Conservation (phyloP, 2,329 filamentous ascomycete genomes). For the Penicillium sumatraense region DNA sequence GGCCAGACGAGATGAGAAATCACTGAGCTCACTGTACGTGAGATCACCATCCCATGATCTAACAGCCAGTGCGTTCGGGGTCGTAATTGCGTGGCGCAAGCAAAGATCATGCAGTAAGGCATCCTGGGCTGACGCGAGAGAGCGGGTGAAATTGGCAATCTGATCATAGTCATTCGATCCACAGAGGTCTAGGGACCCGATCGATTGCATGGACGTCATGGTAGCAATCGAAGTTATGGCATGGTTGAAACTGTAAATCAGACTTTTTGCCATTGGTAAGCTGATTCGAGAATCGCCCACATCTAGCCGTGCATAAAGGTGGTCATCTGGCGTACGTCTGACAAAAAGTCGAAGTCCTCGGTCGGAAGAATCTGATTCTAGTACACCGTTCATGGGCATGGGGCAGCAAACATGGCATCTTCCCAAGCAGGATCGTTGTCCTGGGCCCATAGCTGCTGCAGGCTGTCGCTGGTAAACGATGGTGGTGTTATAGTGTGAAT, state of each 20-base stretch:
- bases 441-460: background rate
- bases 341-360: slow-evolving; percentile 12
- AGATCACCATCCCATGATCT: slow-evolving; percentile 26
- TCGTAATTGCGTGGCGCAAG: slow-evolving; percentile 13
- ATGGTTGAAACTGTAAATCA: slow-evolving; percentile 17
- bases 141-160: slow-evolving; percentile 15
- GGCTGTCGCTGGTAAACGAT: slow-evolving; percentile 12
- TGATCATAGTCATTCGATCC: slow-evolving; percentile 12
- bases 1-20: slow-evolving; percentile 13
- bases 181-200: slow-evolving; percentile 18
- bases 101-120: slow-evolving; percentile 21
- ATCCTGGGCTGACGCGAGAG: slow-evolving; percentile 10
- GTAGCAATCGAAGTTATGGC: slow-evolving; percentile 13
- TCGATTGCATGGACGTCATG: background rate
- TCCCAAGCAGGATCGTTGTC: background rate
- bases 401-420: slow-evolving; percentile 8
- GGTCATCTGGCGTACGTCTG: slow-evolving; percentile 7
- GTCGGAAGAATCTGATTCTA: background rate
- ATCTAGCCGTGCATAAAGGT: slow-evolving; percentile 10
- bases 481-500: background rate
- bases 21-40: slow-evolving; percentile 19
- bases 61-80: slow-evolving; percentile 20
- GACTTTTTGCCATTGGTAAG: slow-evolving; percentile 16
- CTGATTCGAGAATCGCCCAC: slow-evolving; percentile 5
- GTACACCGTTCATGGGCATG: background rate